These are phyloP conservation scores for Wickerhamomyces silvicola DNA, from an alignment of 805 yeast species.

Conservation along the genomic window DNA sequence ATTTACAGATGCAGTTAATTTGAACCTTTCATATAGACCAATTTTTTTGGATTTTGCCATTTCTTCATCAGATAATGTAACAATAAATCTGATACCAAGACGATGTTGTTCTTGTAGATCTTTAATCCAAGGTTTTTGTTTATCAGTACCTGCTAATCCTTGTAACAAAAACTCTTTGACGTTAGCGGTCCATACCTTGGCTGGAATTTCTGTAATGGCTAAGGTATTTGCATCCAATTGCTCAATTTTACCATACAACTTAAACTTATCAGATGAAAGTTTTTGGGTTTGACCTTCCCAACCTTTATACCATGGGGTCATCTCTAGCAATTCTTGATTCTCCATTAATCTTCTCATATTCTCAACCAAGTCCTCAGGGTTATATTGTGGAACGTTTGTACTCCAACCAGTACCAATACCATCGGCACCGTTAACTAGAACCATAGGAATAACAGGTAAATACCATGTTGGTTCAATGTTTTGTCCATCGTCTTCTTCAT, in stretches of 20 bases:
- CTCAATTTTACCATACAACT: conserved; percentile 74
- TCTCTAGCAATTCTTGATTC: conserved; percentile 60
- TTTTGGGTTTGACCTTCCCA: conserved; percentile 83
- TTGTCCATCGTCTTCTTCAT: conserved; percentile 87
- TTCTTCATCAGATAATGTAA: conserved; percentile 69
- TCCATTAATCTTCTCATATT: conserved; percentile 71
- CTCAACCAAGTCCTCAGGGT: conserved; percentile 74
- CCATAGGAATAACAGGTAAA: conserved; percentile 88
- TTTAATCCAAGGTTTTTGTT: conserved; percentile 76
- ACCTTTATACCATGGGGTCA: conserved; percentile 93
- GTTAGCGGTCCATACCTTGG: conserved; percentile 85
- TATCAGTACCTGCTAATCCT: conserved; percentile 73
- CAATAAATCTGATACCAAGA: conserved; percentile 67
- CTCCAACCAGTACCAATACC: conserved; percentile 99
- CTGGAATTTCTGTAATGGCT: conserved; percentile 90
- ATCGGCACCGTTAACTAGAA: conserved; percentile 93
- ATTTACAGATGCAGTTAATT: conserved; percentile 59
- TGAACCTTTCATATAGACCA: conserved; percentile 83
- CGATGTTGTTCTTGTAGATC: conserved; percentile 95
- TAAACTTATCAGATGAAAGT: conserved; percentile 59
- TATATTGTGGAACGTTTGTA: conserved; percentile 83
- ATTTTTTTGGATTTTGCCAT: conserved; percentile 71
- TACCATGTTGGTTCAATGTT: conserved; percentile 96
- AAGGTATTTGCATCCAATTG: conserved; percentile 72
- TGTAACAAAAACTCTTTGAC: conserved; percentile 78